Evolutionary conservation across 345 rosid genomes (phyloP).

Genomic region (Pistacia vera): DNA sequence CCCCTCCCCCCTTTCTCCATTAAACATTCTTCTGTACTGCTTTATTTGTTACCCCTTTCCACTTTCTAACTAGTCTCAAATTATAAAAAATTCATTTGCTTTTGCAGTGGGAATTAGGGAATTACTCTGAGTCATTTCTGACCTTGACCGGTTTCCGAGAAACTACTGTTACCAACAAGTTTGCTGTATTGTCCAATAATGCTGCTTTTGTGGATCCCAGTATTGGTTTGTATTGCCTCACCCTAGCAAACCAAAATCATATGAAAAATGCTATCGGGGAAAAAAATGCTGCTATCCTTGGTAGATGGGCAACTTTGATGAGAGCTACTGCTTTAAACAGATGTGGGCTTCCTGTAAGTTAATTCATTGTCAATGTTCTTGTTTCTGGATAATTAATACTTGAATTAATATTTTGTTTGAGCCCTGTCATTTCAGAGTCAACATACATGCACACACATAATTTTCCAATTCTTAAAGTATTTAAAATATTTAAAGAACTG

Average conservation of each 20-base stretch:
- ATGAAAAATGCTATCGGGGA: slow-evolving; percentile 76
- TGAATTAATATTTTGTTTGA: not conserved
- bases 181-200: slow-evolving; percentile 54
- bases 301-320: slow-evolving; percentile 83
- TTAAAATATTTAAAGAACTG: not conserved
- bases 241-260: slow-evolving; percentile 55
- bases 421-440: not conserved
- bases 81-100: slow-evolving; percentile 26
- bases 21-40: not conserved
- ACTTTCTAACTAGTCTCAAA: not conserved
- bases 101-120: slow-evolving; percentile 90
- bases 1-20: not conserved
- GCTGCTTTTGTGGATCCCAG: slow-evolving; percentile 78
- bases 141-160: slow-evolving; percentile 61
- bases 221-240: slow-evolving; percentile 70
- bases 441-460: too few relatives aligned
- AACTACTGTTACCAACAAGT: slow-evolving; percentile 31
- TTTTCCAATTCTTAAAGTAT: not conserved
- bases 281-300: slow-evolving; percentile 56
- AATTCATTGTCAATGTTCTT: not conserved
- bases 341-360: slow-evolving; percentile 93
- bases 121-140: slow-evolving; percentile 62
- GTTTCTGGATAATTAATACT: not conserved
- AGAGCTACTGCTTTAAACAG: slow-evolving; percentile 74
- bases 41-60: not conserved